Base-by-base conservation (phyloP, 345 rosid species). In the Citrus hindsii region DNA sequence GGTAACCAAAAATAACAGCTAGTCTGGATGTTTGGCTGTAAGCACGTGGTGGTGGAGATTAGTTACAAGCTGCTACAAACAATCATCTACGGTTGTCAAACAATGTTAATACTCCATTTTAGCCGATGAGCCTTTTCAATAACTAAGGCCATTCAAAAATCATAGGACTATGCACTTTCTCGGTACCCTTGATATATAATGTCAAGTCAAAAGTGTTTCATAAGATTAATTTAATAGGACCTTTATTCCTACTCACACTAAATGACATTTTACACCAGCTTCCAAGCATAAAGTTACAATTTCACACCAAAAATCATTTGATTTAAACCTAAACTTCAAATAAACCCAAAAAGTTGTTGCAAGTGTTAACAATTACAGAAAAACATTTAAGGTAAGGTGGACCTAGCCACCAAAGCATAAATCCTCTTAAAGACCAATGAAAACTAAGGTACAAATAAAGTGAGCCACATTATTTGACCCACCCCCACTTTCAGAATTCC, bases 401-500 rank as follows among this genome's bases (percentile, higher is more conserved):
- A 67, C 84, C 78, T 38, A 32, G 12, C 19, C 21, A 35, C 75
- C 48, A 69, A 69, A 60, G 14, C 14, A 35, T 75, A 46, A 69
- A 69, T 65, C 66, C 73, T n/a, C 55, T 73, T 69, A 80, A 71
- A 79, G 81, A 85, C 86, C 77, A 77, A 75, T 71, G 72, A 59
- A 67, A 42, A 76, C 10, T 27, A 60, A 68, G 79, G 42, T 74
- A 85, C 77, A 65, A 76, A 80, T 74, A 28, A 83, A 48, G 65
- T 58, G 21, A 64, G 72, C 24, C 70, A 21, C 80, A 62, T 73
- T 56, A 27, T 79, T 60, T 70, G 67, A 71, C 79, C 67, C 40
- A 18, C 73, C 55, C 63, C 51, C 63, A 51, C 53, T 48, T n/a
- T 42, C 79, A 77, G 53, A 68, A 71, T 71, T 71, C 25, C 38